Evolutionary conservation across 2,329 filamentous ascomycete genomes (phyloP).

Genomic region (Claviceps humidiphila): DNA sequence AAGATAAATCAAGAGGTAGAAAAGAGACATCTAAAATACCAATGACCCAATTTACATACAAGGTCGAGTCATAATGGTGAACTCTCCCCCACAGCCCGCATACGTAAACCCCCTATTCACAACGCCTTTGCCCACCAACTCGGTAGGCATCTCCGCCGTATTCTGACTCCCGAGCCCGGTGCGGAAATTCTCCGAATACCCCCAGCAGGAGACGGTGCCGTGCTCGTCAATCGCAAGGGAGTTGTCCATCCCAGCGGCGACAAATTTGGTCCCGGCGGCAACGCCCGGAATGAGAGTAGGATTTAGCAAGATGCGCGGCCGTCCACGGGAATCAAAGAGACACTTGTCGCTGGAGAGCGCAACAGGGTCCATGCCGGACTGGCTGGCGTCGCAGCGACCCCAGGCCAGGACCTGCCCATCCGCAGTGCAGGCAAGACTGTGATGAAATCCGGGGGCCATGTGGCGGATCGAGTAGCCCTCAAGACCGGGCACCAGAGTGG

Average conservation of each 20-base stretch:
- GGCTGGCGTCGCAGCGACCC: conserved; percentile 29
- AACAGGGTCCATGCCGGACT: conserved; percentile 11
- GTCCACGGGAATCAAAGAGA: conserved; percentile 4
- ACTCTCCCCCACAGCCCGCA: conserved; percentile 6
- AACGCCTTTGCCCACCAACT: conserved; percentile 1
- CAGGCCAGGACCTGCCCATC: conserved; percentile 30
- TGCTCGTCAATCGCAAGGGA: conserved; percentile 50
- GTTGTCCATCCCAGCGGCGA: conserved; percentile 52
- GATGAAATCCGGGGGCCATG: conserved; percentile 32
- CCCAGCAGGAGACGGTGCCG: conserved; percentile 59
- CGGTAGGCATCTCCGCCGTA: conserved; percentile 1
- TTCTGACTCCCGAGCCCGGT: conserved; percentile 49
- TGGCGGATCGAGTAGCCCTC: conserved; percentile 38
- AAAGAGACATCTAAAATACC: no score
- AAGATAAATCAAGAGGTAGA: neutral
- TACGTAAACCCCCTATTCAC: conserved; percentile 2
- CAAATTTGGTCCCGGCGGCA: conserved; percentile 11
- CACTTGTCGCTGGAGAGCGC: conserved; percentile 3
- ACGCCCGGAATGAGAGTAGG: conserved; percentile 14
- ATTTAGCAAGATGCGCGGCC: conserved; percentile 3
- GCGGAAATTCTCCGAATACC: conserved; percentile 59
- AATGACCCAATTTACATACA: neutral
- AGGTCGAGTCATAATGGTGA: conserved; percentile 3
- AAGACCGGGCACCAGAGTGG: conserved; percentile 31
- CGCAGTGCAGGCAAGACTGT: conserved; percentile 29